phyloP scores from a whole-genome alignment of 2,329 filamentous ascomycete genomes.

The Botrytis deweyae region DNA sequence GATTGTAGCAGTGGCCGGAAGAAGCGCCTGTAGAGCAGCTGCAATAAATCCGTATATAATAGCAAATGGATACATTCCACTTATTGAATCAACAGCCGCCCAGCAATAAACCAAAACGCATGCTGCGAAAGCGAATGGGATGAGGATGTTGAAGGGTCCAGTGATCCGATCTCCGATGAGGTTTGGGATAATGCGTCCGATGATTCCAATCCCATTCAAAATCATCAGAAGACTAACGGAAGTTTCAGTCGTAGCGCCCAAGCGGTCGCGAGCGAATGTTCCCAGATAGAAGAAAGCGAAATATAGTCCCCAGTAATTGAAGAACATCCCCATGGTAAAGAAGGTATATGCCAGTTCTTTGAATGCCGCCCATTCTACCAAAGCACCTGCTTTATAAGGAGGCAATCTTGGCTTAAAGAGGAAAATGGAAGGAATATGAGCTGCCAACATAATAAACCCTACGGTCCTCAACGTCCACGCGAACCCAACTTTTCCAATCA shows the following conservation, averaged over 20 bases:
- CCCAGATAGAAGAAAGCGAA: not conserved
- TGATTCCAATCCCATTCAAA: not conserved
- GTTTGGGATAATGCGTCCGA: not conserved
- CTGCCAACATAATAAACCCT: constrained; percentile 21
- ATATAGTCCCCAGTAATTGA: not conserved
- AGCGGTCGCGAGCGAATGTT: not conserved
- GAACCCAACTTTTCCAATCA: constrained; percentile 38
- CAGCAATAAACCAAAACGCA: not conserved
- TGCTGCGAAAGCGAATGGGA: not conserved
- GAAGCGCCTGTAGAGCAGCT: not conserved
- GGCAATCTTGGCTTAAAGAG: not conserved
- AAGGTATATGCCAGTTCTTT: not conserved
- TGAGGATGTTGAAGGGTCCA: not conserved
- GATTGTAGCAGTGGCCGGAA: not conserved
- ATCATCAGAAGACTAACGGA: not conserved
- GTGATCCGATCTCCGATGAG: not conserved
- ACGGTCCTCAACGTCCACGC: constrained; percentile 30
- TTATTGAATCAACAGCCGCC: not conserved
- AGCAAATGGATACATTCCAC: not conserved
- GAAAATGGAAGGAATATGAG: not conserved
- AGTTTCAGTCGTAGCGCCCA: not conserved
- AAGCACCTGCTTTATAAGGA: not conserved
- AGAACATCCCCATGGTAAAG: not conserved
- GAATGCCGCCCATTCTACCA: not conserved
- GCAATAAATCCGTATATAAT: not conserved